Evolutionary conservation across 1,284 basidiomycete genomes (phyloP), one percentile per base, ranked within the genome.

Genomic region (Fistulinella cinereoalba): DNA sequence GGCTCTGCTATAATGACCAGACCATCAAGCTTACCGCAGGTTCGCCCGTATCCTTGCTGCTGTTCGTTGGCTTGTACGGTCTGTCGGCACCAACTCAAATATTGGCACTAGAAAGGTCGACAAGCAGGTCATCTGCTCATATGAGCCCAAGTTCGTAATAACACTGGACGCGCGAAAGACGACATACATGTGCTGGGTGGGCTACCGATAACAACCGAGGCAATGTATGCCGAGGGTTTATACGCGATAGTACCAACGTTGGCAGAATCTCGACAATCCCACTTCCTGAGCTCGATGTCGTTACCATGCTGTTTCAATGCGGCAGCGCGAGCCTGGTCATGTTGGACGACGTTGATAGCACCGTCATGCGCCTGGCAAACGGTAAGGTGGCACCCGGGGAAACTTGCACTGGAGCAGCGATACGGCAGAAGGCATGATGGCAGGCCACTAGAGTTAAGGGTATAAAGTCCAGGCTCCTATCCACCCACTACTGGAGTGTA

Each of bases 71-170:
- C n/a, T 61, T 62, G 54, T 78, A 86, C 3, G 64, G 8, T 22
- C 53, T 68, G 16, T 40, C 56, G 22, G 82, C 79, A 24, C 83
- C 82, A 37, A 85, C 68, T 84, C 83, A 86, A 11, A 81, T 85
- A 68, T 83, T 83, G 27, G 81, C 81, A 43, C 60, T 63, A 9
- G 57, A 56, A 15, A 53, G 57, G 46, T 66, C 61, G 39, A 61
- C 56, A 21, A 65, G 49, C 51, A 66, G 50, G 29, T 49, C 39
- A 29, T 58, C 68, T 68, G 37, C 28, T 18, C 18, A 23, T 15
- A n/a, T 22, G 19, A 36, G 11, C 4, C 11, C 11, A 22, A 15
- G 15, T n/a, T n/a, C 11, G 11, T 36, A 10, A 13, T 2, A 21
- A 33, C 8, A 33, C 32, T 16, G 3, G 16, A n/a, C 11, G 22